phyloP scores from a whole-genome alignment of 768 basidiomycete genomes.

The Boletus insuetus region DNA sequence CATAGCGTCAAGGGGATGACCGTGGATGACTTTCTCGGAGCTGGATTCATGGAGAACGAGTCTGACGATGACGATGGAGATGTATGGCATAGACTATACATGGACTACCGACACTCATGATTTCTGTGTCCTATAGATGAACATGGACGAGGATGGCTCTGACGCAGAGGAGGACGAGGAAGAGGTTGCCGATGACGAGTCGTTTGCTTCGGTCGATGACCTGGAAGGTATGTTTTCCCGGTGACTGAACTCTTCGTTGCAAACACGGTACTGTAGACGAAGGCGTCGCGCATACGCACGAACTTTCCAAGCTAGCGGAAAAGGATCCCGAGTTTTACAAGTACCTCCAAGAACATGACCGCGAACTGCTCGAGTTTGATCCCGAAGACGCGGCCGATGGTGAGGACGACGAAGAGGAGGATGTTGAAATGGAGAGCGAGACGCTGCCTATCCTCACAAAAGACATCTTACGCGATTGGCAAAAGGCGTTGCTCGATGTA shows the following conservation, averaged over 20 bases:
- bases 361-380: conserved; percentile 82
- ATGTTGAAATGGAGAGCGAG: conserved; percentile 41
- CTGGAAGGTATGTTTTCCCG: conserved; percentile 50
- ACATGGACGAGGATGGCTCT: conserved; percentile 24
- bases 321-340: conserved; percentile 99
- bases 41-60: conserved; percentile 66
- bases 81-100: conserved; percentile 22
- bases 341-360: conserved; percentile 94
- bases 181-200: conserved; percentile 53
- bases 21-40: conserved; percentile 75
- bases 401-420: conserved; percentile 42
- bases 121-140: conserved; percentile 18
- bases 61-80: conserved; percentile 45
- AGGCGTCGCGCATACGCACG: conserved; percentile 69
- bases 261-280: conserved; percentile 47
- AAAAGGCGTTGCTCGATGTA: conserved; percentile 84
- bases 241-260: not conserved
- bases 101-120: not conserved
- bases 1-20: conserved; percentile 46
- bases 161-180: conserved; percentile 43
- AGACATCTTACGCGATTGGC: conserved; percentile 76
- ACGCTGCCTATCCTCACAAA: conserved; percentile 59
- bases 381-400: conserved; percentile 47
- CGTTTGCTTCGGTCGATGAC: conserved; percentile 78
- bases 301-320: conserved; percentile 85